phyloP scores from a whole-genome alignment of 2,329 filamentous ascomycete species.

The Ascochyta viciae-villosae region DNA sequence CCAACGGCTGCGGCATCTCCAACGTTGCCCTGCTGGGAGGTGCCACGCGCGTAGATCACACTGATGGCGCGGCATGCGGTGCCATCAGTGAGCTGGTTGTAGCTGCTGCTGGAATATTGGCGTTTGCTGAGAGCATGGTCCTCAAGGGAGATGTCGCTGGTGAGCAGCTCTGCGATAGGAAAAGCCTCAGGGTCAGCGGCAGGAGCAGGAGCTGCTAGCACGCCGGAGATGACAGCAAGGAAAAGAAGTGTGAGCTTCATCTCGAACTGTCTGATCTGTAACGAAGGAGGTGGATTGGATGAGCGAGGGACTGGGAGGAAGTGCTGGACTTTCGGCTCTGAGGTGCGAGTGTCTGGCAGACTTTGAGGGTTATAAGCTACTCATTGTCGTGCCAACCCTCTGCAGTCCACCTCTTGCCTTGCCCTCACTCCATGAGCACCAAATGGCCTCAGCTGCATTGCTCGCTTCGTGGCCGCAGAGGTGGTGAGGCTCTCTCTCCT shows the following conservation, averaged over 20 bases:
- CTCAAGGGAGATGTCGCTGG: constrained; percentile 10
- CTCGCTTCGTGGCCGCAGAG: background rate
- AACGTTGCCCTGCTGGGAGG: constrained; percentile 59
- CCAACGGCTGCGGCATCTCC: constrained; percentile 53
- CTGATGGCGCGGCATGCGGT: constrained; percentile 54
- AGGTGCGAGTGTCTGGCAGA: background rate
- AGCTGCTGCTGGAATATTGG: constrained; percentile 27
- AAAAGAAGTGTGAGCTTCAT: constrained; percentile 23
- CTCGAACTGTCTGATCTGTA: background rate
- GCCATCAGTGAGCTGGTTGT: constrained; percentile 34
- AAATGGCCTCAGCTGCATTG: background rate
- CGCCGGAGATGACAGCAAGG: constrained; percentile 13
- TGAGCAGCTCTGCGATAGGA: constrained; percentile 19
- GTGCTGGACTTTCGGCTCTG: constrained; percentile 5
- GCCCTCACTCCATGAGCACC: background rate
- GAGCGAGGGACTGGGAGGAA: constrained; percentile 2
- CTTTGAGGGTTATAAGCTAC: background rate
- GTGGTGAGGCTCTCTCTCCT: constrained; percentile 6
- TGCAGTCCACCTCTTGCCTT: background rate
- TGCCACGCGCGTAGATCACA: constrained; percentile 64
- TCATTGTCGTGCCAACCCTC: background rate
- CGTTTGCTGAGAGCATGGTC: constrained; percentile 24
- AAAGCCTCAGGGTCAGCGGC: constrained; percentile 16
- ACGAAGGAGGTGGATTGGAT: background rate
- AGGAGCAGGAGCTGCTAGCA: constrained; percentile 17